A percentile compares a stretch with the other conserved stretches of the same genome.
These are phyloP conservation scores for Trichosanthes truncata DNA, from an alignment of 306 rosid species.

Conservation along the genomic window DNA sequence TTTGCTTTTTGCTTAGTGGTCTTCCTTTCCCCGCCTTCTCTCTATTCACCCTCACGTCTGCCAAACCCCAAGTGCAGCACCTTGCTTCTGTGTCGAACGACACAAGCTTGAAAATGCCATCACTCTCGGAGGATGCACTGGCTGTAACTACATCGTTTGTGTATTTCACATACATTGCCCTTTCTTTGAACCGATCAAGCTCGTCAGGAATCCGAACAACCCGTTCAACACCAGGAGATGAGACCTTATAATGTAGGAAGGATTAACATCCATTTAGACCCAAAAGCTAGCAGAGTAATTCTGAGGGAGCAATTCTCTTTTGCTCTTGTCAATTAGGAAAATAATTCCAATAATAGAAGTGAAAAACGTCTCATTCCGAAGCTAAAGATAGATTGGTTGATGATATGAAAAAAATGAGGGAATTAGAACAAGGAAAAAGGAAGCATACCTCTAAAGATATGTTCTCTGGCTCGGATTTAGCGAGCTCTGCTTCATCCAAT, in stretches of 20 bases:
- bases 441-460: constrained; percentile 61
- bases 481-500: constrained; percentile 72
- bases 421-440: neutral
- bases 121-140: constrained; percentile 45
- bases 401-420: neutral
- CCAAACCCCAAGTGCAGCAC: constrained; percentile 79
- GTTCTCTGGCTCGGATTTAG: constrained; percentile 75
- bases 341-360: neutral
- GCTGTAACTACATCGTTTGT: constrained; percentile 20
- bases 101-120: constrained; percentile 70
- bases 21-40: constrained; percentile 91
- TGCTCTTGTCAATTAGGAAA: neutral
- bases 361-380: neutral
- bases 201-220: constrained; percentile 67
- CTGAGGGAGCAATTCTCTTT: neutral
- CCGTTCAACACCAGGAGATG: constrained; percentile 97
- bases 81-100: constrained; percentile 64
- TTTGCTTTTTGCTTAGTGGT: constrained; percentile 79
- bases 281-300: neutral
- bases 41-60: constrained; percentile 71
- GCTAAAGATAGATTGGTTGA: neutral
- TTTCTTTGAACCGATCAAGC: constrained; percentile 76
- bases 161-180: constrained; percentile 73
- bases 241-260: constrained; percentile 44
- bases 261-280: neutral